These are phyloP conservation scores for Pyrenochaeta sp. DNA, from an alignment of 2,329 filamentous ascomycete genomes.

Conservation along the genomic window DNA sequence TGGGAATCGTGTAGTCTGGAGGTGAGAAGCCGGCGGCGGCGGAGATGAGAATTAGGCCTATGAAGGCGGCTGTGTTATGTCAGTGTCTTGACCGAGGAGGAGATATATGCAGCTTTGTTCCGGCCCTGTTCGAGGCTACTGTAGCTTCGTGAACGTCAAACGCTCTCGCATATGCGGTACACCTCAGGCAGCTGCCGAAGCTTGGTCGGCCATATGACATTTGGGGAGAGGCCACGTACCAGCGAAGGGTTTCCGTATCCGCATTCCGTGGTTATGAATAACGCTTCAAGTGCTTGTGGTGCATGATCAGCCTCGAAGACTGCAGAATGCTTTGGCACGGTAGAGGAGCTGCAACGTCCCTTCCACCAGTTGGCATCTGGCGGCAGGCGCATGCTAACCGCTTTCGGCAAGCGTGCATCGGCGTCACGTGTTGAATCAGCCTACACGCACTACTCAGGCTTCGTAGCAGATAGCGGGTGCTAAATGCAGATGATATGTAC, in stretches of 20 bases:
- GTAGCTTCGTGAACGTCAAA: neutral
- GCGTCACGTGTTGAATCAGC: too few species aligned
- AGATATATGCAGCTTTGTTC: neutral
- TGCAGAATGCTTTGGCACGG: neutral
- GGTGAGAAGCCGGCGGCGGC: constrained; percentile 76
- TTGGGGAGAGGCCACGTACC: constrained; percentile 63
- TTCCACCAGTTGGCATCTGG: neutral
- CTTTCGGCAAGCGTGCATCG: neutral
- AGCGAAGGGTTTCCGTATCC: constrained; percentile 87
- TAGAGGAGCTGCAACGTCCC: neutral
- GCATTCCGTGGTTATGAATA: constrained; percentile 63
- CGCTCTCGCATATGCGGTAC: constrained; percentile 12
- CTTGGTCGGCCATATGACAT: constrained; percentile 18
- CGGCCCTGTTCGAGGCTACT: neutral
- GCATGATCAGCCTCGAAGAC: constrained; percentile 13
- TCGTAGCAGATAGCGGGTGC: too few species aligned
- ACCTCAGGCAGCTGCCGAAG: constrained; percentile 15
- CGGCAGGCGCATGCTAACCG: neutral
- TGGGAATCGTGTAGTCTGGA: constrained; percentile 56
- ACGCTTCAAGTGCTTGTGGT: constrained; percentile 17
- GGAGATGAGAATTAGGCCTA: constrained; percentile 70
- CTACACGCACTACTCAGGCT: too few species aligned
- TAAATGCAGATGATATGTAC: too few species aligned
- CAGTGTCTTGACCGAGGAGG: neutral
- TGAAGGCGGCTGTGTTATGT: constrained; percentile 53